A percentile compares a stretch with the other conserved stretches of the same genome.
These are phyloP conservation scores for Silene conica DNA, from an alignment of 148 eudicot species.

Conservation along the genomic window DNA sequence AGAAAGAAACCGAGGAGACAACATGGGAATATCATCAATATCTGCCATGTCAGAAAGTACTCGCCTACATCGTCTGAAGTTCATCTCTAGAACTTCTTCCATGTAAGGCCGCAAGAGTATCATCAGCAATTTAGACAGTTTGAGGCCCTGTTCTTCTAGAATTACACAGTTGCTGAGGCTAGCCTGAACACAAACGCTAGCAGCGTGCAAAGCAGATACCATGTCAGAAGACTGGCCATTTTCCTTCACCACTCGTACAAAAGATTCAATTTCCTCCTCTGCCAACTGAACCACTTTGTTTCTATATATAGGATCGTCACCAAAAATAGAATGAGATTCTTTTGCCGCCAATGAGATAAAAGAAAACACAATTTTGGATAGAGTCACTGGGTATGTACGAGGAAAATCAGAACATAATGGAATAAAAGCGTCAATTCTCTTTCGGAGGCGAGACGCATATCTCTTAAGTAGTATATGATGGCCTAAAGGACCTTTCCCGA, in stretches of 20 bases:
- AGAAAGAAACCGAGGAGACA: constrained; percentile 82
- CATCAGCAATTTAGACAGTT: constrained; percentile 76
- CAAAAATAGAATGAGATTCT: constrained; percentile 64
- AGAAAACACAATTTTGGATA: constrained; percentile 81
- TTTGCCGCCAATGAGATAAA: constrained; percentile 57
- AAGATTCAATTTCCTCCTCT: constrained; percentile 82
- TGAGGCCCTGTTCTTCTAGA: constrained; percentile 74
- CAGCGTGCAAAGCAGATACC: constrained; percentile 70
- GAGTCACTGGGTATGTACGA: constrained; percentile 68
- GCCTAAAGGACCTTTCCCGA: constrained; percentile 80
- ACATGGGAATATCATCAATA: constrained; percentile 48
- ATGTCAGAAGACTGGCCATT: constrained; percentile 79
- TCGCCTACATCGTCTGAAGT: constrained; percentile 81
- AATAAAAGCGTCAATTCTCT: constrained; percentile 59
- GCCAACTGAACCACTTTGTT: constrained; percentile 88
- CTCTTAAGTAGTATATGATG: constrained; percentile 77
- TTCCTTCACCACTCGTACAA: constrained; percentile 80
- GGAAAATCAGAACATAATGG: constrained; percentile 70
- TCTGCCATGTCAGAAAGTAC: constrained; percentile 52
- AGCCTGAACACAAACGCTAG: constrained; percentile 77
- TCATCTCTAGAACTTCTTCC: constrained; percentile 90
- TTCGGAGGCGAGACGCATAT: constrained; percentile 60
- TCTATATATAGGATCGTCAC: constrained; percentile 75
- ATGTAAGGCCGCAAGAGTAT: constrained; percentile 79
- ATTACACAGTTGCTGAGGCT: constrained; percentile 71